Conservation (phyloP, 495 filamentous ascomycete genomes). For the Delitschia confertaspora region DNA sequence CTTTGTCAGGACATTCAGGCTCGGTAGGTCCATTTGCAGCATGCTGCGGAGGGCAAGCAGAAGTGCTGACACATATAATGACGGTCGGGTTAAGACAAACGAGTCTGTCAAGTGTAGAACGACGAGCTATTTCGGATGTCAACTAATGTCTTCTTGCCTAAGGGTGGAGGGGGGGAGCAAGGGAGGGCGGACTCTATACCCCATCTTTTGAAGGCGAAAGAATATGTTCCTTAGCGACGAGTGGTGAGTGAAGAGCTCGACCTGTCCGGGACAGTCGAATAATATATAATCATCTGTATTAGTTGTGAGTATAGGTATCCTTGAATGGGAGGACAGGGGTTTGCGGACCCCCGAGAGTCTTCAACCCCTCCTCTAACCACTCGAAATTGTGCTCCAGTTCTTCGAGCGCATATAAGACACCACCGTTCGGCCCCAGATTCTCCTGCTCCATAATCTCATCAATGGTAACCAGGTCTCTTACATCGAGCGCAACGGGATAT, state of each 20-base stretch:
- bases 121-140: constrained; percentile 54
- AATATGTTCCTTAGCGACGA: constrained; percentile 83
- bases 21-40: constrained; percentile 93
- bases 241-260: constrained; percentile 94
- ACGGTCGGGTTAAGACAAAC: constrained; percentile 81
- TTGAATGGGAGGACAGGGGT: background rate
- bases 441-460: constrained; percentile 96
- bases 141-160: too few relatives aligned
- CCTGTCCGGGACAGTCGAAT: constrained; percentile 94
- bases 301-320: background rate
- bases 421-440: constrained; percentile 84
- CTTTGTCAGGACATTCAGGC: constrained; percentile 92
- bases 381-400: constrained; percentile 88
- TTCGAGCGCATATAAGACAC: constrained; percentile 84
- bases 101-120: constrained; percentile 85
- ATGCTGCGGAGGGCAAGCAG: constrained; percentile 89
- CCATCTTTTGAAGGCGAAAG: constrained; percentile 78
- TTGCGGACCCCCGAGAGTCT: constrained; percentile 18
- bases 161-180: background rate
- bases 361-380: constrained; percentile 66
- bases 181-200: constrained; percentile 60
- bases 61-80: constrained; percentile 87
- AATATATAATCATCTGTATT: constrained; percentile 89
- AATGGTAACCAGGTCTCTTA: constrained; percentile 75
- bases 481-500: constrained; percentile 80